Base-by-base conservation (phyloP, 2,329 filamentous ascomycete species). In the Cladorrhinum sp. region DNA sequence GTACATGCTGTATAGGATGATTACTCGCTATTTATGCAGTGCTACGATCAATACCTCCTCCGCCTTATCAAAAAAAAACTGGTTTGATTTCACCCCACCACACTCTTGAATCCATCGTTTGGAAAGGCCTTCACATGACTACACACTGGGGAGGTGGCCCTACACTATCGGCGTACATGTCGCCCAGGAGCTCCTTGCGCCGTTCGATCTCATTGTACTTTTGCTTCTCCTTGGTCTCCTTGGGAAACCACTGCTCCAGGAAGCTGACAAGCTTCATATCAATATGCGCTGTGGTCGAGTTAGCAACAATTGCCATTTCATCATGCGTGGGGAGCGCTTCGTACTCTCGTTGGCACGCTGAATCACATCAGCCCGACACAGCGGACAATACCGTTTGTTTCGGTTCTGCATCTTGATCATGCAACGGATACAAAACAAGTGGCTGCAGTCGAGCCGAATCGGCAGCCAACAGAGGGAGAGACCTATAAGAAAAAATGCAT, bases 371-470 rank as follows among this genome's bases (percentile, higher is more conserved):
- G 85, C 82, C 61, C 92, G 82, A 72, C 92, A 96, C 58, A 95
- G 78, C 0, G 92, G 91, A 70, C 92, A 96, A 56, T 84, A 79
- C 39, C 82, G 81, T 70, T 89, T 86, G 62, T 82, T 80, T 42
- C 85, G 83, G 51, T 86, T 85, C 72, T 95, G 91, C 76, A 96
- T 85, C 67, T 90, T 86, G 64, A 96, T 86, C 54, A 94, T 81
- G 71, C 92, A 96, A 2, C 90, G 82, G 60, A 95, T 94, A 76
- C 92, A 96, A 70, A 94, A 93, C 14, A 93, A 77, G 66, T 95
- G 91, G 26, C 82, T 77, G 73, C 92, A 96, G 14, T 82, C 81
- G 33, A 96, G 79, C 23, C 87, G 84, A n/a, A 96, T 85, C 0
- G 92, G 92, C 67, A 90, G 85, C 80, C 89, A 95, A n/a, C 88